These are phyloP conservation scores for Hymenoscyphus albidus DNA, from an alignment of 2,329 filamentous ascomycete species.

Conservation along the genomic window DNA sequence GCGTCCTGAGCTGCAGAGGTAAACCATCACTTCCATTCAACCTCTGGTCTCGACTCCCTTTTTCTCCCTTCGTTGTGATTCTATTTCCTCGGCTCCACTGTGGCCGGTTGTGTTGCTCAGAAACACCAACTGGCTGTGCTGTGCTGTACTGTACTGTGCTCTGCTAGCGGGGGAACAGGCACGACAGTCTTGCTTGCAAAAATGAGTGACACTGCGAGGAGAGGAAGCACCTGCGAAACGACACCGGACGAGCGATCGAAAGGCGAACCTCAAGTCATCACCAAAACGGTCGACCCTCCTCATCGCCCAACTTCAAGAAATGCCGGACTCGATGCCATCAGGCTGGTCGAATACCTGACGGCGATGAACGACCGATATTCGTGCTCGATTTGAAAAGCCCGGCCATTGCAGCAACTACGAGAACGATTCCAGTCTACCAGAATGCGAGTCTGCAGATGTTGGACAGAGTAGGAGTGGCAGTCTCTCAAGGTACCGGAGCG, in stretches of 20 bases:
- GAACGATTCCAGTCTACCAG: constrained; percentile 18
- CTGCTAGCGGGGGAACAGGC: not conserved
- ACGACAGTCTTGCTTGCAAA: not conserved
- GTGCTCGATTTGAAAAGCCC: constrained; percentile 21
- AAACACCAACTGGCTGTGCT: no score
- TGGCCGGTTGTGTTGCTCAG: no score
- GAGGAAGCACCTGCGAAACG: not conserved
- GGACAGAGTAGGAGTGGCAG: not conserved
- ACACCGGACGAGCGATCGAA: not conserved
- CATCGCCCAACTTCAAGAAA: not conserved
- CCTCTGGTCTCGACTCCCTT: no score
- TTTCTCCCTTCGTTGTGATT: no score
- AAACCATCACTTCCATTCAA: no score
- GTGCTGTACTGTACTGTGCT: no score
- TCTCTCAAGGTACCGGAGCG: constrained; percentile 8
- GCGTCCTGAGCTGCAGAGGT: no score
- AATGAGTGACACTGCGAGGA: not conserved
- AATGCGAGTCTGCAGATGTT: constrained; percentile 18
- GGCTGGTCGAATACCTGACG: constrained; percentile 24
- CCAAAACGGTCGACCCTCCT: not conserved
- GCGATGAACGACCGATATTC: constrained; percentile 25
- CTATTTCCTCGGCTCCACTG: no score
- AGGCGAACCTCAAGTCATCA: constrained; percentile 3
- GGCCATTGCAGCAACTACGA: constrained; percentile 3
- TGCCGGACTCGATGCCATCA: constrained; percentile 14